Conservation (phyloP, 345 rosid species). For the Zanthoxylum bungeanum region DNA sequence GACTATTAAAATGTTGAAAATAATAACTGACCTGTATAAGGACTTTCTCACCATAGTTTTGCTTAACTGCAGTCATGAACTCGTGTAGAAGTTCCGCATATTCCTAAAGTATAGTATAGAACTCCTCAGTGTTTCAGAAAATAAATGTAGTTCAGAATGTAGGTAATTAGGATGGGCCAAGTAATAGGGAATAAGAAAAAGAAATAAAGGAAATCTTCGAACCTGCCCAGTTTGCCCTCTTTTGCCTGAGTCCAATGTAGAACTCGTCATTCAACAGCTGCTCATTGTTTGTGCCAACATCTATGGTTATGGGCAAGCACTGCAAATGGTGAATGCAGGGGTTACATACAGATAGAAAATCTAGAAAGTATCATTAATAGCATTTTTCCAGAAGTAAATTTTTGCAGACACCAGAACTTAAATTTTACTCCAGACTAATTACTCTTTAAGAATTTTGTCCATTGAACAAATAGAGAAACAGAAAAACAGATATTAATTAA, state of each 20-base stretch:
- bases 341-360: not conserved
- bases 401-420: not conserved
- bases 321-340: conserved; percentile 18
- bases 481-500: not conserved
- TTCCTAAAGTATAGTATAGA: conserved; percentile 42
- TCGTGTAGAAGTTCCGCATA: conserved; percentile 84
- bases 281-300: conserved; percentile 90
- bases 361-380: not conserved
- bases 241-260: conserved; percentile 80
- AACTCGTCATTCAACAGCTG: conserved; percentile 69
- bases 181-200: conserved; percentile 8
- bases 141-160: not conserved
- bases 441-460: not conserved
- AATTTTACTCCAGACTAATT: not conserved
- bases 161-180: not conserved
- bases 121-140: conserved; percentile 18
- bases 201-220: not conserved
- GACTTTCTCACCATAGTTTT: conserved; percentile 89
- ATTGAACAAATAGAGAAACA: not conserved
- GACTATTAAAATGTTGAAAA: not conserved
- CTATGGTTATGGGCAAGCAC: conserved; percentile 88
- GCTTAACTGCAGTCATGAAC: conserved; percentile 92
- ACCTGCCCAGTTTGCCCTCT: conserved; percentile 86
- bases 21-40: conserved; percentile 63
- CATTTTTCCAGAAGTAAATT: not conserved